Conservation (phyloP, 129 eudicot genomes). For the Escallonia herrerae region DNA sequence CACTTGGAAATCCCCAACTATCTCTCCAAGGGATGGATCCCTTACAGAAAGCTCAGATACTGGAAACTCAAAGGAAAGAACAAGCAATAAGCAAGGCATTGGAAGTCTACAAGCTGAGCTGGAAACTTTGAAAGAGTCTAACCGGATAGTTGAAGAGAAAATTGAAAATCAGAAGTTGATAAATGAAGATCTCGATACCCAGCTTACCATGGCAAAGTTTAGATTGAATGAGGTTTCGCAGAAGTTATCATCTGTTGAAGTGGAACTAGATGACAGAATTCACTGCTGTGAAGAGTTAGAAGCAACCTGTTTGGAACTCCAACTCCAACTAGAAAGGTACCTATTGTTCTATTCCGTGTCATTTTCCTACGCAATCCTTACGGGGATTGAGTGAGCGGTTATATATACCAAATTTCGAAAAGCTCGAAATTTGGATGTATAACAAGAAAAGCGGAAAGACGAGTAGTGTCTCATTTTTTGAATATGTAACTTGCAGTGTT, state of each 20-base stretch:
- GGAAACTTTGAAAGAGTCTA: slow-evolving; percentile 38
- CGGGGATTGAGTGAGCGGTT: too few relatives aligned
- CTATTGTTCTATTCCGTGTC: slow-evolving; percentile 5
- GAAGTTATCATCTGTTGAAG: slow-evolving; percentile 77
- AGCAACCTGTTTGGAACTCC: slow-evolving; percentile 86
- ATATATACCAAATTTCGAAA: too few relatives aligned
- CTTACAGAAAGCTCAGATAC: background rate
- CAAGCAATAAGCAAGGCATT: slow-evolving; percentile 8
- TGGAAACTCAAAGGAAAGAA: slow-evolving; percentile 5
- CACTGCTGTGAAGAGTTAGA: slow-evolving; percentile 83
- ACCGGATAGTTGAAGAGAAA: slow-evolving; percentile 50
- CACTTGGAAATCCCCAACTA: slow-evolving; percentile 53
- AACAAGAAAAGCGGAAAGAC: background rate
- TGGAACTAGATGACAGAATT: slow-evolving; percentile 67
- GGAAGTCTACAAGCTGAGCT: slow-evolving; percentile 33
- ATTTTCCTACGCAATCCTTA: background rate
- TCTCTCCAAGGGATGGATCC: slow-evolving; percentile 21
- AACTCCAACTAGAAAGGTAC: slow-evolving; percentile 86
- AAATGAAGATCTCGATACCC: slow-evolving; percentile 77
- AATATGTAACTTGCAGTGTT: slow-evolving; percentile 35
- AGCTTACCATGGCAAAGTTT: slow-evolving; percentile 57
- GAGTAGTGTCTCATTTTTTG: background rate
- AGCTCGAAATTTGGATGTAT: background rate
- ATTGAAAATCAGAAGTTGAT: slow-evolving; percentile 66
- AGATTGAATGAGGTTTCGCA: slow-evolving; percentile 50